Percentiles rank a stretch among this genome's conserved stretches.
phyloP scores from a whole-genome alignment of 2,329 filamentous ascomycete genomes.

The Pseudofabraea citricarpa region DNA sequence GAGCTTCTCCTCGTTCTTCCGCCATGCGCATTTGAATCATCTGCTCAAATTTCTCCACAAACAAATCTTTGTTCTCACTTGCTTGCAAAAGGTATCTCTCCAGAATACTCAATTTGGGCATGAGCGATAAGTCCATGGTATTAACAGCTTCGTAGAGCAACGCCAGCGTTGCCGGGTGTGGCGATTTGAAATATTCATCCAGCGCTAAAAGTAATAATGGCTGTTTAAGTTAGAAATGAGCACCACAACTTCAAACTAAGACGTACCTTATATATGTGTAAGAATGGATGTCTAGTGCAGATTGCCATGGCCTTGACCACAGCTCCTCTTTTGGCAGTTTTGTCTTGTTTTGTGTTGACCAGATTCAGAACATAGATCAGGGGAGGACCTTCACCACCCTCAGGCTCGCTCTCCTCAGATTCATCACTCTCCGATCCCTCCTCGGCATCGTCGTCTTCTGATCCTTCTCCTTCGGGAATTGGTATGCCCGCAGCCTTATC shows the following conservation, averaged over 20 bases:
- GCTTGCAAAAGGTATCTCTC: slow-evolving; percentile 84
- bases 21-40: slow-evolving; percentile 82
- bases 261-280: slow-evolving; percentile 94
- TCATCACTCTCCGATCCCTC: slow-evolving; percentile 48
- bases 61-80: slow-evolving; percentile 92
- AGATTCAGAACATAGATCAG: slow-evolving; percentile 95
- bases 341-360: slow-evolving; percentile 97
- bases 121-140: slow-evolving; percentile 90
- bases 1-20: slow-evolving; percentile 47
- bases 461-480: slow-evolving; percentile 38
- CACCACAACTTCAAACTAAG: slow-evolving; percentile 5
- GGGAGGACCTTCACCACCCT: slow-evolving; percentile 77
- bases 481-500: slow-evolving; percentile 45
- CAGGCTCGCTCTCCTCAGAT: slow-evolving; percentile 55
- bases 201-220: slow-evolving; percentile 84
- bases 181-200: slow-evolving; percentile 95
- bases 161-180: slow-evolving; percentile 80
- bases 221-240: slow-evolving; percentile 36
- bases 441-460: slow-evolving; percentile 38
- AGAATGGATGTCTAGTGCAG: slow-evolving; percentile 92
- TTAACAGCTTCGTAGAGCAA: slow-evolving; percentile 91
- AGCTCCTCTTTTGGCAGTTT: slow-evolving; percentile 85
- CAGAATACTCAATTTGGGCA: slow-evolving; percentile 78
- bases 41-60: slow-evolving; percentile 94
- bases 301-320: slow-evolving; percentile 99